Conservation (phyloP, 129 eudicot species). For the Heracleum sosnowskyi region DNA sequence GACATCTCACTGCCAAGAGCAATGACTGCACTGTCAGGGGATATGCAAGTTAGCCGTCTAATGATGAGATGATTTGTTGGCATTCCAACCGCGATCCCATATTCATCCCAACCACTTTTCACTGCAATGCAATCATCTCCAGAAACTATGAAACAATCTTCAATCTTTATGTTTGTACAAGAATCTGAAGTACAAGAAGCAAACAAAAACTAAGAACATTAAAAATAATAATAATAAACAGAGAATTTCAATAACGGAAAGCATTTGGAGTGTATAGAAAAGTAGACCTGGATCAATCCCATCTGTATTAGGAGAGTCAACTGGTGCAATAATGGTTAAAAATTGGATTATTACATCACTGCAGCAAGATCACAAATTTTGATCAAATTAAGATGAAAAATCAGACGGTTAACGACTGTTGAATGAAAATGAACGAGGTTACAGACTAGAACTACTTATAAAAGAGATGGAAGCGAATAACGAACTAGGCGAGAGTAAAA, state of each 20-base stretch:
- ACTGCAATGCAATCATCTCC: slow-evolving; percentile 82
- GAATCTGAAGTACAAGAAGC: neutral
- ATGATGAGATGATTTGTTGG: slow-evolving; percentile 56
- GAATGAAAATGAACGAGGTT: too few species aligned
- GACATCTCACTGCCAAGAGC: too few species aligned
- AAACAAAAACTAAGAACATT: neutral
- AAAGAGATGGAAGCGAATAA: too few species aligned
- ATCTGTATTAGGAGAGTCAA: slow-evolving; percentile 69
- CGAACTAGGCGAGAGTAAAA: too few species aligned
- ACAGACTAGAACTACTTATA: too few species aligned
- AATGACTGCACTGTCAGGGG: slow-evolving; percentile 36
- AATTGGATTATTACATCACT: slow-evolving; percentile 56
- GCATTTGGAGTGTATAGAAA: neutral
- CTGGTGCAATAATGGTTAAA: slow-evolving; percentile 56
- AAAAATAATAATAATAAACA: neutral
- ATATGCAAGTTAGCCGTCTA: slow-evolving; percentile 52
- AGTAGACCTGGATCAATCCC: slow-evolving; percentile 69
- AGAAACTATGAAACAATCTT: slow-evolving; percentile 26
- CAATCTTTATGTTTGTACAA: slow-evolving; percentile 1
- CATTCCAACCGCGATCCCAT: slow-evolving; percentile 52
- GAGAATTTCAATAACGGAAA: neutral
- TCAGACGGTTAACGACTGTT: too few species aligned
- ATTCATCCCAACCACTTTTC: slow-evolving; percentile 82
- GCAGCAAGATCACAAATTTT: neutral
- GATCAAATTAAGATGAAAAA: neutral